These are phyloP conservation scores for Kwoniella shivajii DNA, from an alignment of 1,284 basidiomycete genomes.

Conservation along the genomic window DNA sequence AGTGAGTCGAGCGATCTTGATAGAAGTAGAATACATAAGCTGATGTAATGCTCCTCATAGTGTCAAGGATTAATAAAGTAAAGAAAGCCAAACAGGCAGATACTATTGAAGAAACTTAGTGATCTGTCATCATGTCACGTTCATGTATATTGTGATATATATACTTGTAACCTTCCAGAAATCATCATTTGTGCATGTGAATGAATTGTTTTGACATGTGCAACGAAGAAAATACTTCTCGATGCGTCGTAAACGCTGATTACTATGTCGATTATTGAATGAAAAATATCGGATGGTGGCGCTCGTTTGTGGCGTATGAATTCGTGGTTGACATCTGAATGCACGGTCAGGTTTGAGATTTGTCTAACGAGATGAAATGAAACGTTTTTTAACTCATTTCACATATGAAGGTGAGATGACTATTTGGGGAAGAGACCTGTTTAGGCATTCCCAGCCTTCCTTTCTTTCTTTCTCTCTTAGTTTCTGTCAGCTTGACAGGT, in stretches of 20 bases:
- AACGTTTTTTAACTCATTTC: background rate
- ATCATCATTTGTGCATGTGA: too few species aligned
- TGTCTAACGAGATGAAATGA: background rate
- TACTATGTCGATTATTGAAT: too few species aligned
- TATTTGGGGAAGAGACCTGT: background rate
- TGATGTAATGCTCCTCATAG: background rate
- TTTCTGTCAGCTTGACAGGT: too few species aligned
- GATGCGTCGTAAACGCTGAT: too few species aligned
- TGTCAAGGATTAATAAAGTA: slow-evolving; percentile 1
- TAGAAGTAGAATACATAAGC: background rate
- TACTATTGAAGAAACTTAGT: background rate
- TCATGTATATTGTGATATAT: too few species aligned
- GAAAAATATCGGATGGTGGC: too few species aligned
- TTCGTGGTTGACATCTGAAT: background rate
- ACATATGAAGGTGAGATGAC: background rate
- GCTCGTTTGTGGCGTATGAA: background rate
- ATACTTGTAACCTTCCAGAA: too few species aligned
- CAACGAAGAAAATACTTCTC: too few species aligned
- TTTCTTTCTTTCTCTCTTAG: too few species aligned
- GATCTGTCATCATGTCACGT: too few species aligned
- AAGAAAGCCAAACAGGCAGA: background rate
- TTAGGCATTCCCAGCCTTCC: background rate
- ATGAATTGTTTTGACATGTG: too few species aligned
- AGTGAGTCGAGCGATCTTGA: slow-evolving; percentile 28
- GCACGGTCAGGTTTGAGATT: slow-evolving; percentile 5